A percentile compares a stretch with the other conserved stretches of the same genome.
Evolutionary conservation across 2,329 filamentous ascomycete species (phyloP).

Genomic region (Aureobasidium vineae): DNA sequence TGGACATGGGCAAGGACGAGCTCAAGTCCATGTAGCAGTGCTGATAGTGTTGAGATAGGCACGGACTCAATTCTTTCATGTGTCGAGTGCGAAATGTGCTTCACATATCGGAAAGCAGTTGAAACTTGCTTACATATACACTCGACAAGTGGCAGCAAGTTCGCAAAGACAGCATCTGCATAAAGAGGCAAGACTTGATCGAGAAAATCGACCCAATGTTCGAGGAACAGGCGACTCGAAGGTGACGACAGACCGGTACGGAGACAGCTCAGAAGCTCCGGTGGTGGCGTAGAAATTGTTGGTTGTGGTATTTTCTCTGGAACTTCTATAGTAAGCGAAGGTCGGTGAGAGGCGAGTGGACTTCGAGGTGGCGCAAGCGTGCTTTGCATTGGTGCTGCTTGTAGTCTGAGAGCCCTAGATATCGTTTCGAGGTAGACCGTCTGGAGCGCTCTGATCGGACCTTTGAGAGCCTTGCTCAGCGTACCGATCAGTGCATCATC

Average conservation of each 20-base stretch:
- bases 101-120: slow-evolving; percentile 68
- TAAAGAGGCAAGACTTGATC: slow-evolving; percentile 82
- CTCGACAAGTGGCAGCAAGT: slow-evolving; percentile 85
- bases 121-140: slow-evolving; percentile 80
- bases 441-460: slow-evolving; percentile 32
- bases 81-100: slow-evolving; percentile 55
- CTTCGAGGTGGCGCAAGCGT: not conserved
- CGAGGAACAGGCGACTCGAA: slow-evolving; percentile 72
- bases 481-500: slow-evolving; percentile 33
- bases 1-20: slow-evolving; percentile 85
- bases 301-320: slow-evolving; percentile 4
- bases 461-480: slow-evolving; percentile 31
- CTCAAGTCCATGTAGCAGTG: slow-evolving; percentile 89
- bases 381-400: not conserved
- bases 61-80: slow-evolving; percentile 34
- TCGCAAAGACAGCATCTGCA: slow-evolving; percentile 80
- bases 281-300: slow-evolving; percentile 54
- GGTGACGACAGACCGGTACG: slow-evolving; percentile 74
- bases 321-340: slow-evolving; percentile 15
- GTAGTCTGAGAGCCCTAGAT: slow-evolving; percentile 24
- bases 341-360: slow-evolving; percentile 6
- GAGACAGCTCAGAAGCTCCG: slow-evolving; percentile 77
- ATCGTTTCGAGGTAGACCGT: slow-evolving; percentile 27
- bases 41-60: slow-evolving; percentile 63
- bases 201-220: slow-evolving; percentile 89